Evolutionary conservation across 2,329 filamentous ascomycete genomes (phyloP), one percentile per base, ranked within the genome.

Genomic region (Pseudogymnoascus sp.): DNA sequence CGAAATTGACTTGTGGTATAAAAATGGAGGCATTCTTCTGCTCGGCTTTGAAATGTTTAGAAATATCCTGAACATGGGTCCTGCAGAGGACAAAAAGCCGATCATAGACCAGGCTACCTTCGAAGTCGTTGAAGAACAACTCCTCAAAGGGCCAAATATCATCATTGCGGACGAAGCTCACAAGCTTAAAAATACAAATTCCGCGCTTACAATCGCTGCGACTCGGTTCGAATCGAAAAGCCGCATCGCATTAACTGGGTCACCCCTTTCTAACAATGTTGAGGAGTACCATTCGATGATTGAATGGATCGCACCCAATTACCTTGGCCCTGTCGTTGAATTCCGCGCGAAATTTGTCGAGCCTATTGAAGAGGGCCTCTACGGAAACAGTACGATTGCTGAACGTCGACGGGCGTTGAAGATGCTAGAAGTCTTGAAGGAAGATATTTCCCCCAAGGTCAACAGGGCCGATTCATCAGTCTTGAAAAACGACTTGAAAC

Each of bases 101-200:
- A 36, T 69, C 70, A 8, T 42, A 16, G 59, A 60, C 38, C 21
- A 40, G 12, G 69, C 72, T n/a, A 69, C 74, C 3, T 74, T 82
- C 37, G 71, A 75, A 3, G 75, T 67, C n/a, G 67, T 80, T 8
- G 72, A 72, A 34, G 70, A 78, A 8, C 75, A 83, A 31, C 75
- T 96, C 5, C 74, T 85, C 1, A 69, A 87, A 3, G 78, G 79
- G 0, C 85, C 92, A 0, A 89, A 83, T 65, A 82, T 96, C 53
- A 86, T 96, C 21, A 77, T 97, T 60, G 90, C 89, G 0, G 93
- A 97, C 70, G 93, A 97, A 74, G 92, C 91, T 0, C 93, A 97
- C 71, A 78, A 75, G 21, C 76, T 96, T 72, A 96, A 95, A 74
- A 92, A 91, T 66, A 74, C 78, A 0, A 73, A 71, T 0, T 79